A percentile compares a stretch with the other conserved stretches of the same genome.
Evolutionary conservation across 805 yeast species (phyloP).

Genomic region (Starmera amethionina): DNA sequence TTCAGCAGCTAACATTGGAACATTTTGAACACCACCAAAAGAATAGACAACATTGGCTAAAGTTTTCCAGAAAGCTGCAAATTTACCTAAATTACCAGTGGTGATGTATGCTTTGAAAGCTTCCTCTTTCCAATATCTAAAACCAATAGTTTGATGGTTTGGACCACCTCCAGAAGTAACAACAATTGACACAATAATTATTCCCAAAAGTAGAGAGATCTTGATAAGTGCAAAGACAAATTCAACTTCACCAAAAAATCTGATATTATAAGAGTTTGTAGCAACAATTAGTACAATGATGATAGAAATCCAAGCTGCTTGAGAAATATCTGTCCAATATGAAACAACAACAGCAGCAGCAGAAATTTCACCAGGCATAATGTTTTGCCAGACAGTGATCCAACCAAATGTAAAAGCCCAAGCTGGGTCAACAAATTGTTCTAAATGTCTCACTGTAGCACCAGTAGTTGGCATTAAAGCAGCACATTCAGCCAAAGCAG

Average conservation of each 20-base stretch:
- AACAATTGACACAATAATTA: conserved; percentile 37
- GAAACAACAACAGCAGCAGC: conserved; percentile 34
- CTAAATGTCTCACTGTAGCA: conserved; percentile 25
- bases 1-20: conserved; percentile 35
- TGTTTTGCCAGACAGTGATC: conserved; percentile 29
- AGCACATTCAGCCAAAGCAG: conserved; percentile 28
- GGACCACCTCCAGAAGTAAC: conserved; percentile 35
- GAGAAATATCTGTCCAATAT: conserved; percentile 34
- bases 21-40: conserved; percentile 33
- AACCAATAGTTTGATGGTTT: conserved; percentile 24
- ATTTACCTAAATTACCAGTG: conserved; percentile 16
- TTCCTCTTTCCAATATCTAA: conserved; percentile 22
- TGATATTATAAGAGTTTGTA: conserved; percentile 26
- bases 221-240: conserved; percentile 34
- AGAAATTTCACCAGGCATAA: conserved; percentile 33
- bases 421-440: conserved; percentile 31
- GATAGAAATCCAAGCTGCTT: conserved; percentile 34
- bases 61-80: conserved; percentile 22
- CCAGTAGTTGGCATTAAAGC: conserved; percentile 29
- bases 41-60: conserved; percentile 30
- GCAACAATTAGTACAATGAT: conserved; percentile 25
- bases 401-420: conserved; percentile 37
- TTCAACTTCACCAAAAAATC: conserved; percentile 40
- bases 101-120: conserved; percentile 7
- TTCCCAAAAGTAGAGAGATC: conserved; percentile 31